Evolutionary conservation across 495 filamentous ascomycete species (phyloP).

Genomic region (Evansstolkia leycettana): DNA sequence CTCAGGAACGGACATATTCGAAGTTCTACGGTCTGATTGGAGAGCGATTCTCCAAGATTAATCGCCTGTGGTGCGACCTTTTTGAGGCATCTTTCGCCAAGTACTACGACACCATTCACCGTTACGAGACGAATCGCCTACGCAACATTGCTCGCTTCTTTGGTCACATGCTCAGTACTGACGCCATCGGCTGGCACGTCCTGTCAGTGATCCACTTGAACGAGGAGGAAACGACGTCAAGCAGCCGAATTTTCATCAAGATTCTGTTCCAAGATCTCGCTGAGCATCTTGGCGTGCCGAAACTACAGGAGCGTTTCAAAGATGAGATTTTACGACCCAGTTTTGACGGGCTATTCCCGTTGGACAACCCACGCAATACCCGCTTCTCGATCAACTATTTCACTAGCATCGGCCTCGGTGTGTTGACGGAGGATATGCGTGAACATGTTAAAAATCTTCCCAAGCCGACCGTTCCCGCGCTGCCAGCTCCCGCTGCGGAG

Average conservation of each 20-base stretch:
- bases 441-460: constrained; percentile 77
- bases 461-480: constrained; percentile 57
- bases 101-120: constrained; percentile 95
- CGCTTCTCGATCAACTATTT: constrained; percentile 99
- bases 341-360: constrained; percentile 80
- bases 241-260: constrained; percentile 94
- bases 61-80: constrained; percentile 83
- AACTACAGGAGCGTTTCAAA: constrained; percentile 59
- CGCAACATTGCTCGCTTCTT: constrained; percentile 94
- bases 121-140: constrained; percentile 86
- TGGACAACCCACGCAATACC: constrained; percentile 74
- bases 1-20: constrained; percentile 87
- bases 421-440: constrained; percentile 89
- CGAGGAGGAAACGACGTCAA: constrained; percentile 92
- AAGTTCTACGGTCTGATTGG: constrained; percentile 95
- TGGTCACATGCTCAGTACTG: constrained; percentile 74
- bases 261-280: constrained; percentile 90
- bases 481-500: constrained; percentile 43
- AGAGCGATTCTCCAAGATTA: constrained; percentile 89
- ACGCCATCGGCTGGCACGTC: constrained; percentile 87
- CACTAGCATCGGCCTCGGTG: constrained; percentile 91
- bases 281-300: constrained; percentile 73
- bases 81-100: constrained; percentile 82
- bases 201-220: constrained; percentile 76
- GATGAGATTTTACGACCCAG: constrained; percentile 68